Conservation (phyloP, 768 basidiomycete genomes). For the Termitomyces sp. region DNA sequence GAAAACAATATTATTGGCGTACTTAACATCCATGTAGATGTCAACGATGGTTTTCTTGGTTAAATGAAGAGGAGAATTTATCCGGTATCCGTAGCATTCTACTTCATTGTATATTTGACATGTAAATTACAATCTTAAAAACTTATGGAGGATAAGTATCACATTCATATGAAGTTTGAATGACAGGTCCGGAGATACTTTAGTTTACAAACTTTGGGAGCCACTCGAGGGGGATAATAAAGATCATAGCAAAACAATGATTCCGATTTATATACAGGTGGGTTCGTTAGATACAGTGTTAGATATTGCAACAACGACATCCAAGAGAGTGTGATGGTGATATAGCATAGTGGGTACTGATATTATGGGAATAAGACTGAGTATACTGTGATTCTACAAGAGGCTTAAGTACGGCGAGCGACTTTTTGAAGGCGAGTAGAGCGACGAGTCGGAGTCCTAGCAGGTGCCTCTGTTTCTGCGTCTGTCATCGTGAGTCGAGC, state of each 20-base stretch:
- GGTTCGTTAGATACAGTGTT: background rate
- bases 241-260: background rate
- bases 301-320: conserved; percentile 3
- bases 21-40: background rate
- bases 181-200: no score
- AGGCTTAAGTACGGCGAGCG: conserved; percentile 14
- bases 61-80: background rate
- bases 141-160: background rate
- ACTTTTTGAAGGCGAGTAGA: conserved; percentile 31
- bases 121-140: conserved; percentile 7
- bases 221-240: background rate
- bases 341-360: background rate
- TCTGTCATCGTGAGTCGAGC: conserved; percentile 8
- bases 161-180: background rate
- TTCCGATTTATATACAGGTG: background rate
- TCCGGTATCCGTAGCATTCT: background rate
- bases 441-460: conserved; percentile 22
- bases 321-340: conserved; percentile 4
- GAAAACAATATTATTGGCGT: background rate
- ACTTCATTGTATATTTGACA: conserved; percentile 2
- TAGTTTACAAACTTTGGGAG: background rate
- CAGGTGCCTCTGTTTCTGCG: conserved; percentile 15
- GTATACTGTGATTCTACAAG: background rate
- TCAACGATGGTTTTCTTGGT: background rate
- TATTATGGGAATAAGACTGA: background rate